Conservation (phyloP, 345 rosid genomes). For the Boechera retrofracta region DNA sequence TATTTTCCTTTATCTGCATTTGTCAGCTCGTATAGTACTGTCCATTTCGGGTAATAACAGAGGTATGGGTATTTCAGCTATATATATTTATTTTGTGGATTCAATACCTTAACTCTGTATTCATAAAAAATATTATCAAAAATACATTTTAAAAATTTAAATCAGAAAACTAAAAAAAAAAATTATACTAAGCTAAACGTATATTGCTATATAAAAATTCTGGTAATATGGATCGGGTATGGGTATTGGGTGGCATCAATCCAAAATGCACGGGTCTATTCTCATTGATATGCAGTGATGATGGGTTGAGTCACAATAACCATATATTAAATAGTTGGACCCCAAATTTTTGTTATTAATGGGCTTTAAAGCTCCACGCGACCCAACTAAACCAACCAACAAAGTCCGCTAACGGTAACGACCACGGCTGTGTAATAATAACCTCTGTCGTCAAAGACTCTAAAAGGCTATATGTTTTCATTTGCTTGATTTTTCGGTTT, state of each 20-base stretch:
- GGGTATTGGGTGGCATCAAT: neutral
- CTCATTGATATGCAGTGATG: neutral
- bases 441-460: neutral
- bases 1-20: constrained; percentile 1
- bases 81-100: neutral
- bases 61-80: neutral
- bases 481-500: neutral
- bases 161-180: neutral
- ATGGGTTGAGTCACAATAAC: neutral
- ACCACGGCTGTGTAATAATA: neutral
- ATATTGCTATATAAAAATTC: neutral
- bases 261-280: neutral
- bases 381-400: constrained; percentile 12
- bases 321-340: constrained; percentile 14
- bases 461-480: neutral
- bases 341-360: neutral
- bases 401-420: neutral
- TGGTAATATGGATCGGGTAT: too few relatives aligned
- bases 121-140: neutral
- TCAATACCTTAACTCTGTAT: neutral
- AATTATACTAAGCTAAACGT: neutral
- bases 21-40: neutral
- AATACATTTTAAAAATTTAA: neutral
- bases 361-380: constrained; percentile 24
- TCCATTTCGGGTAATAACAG: neutral